Conservation (phyloP, 2,329 filamentous ascomycete species). For the Colletotrichum sp. region DNA sequence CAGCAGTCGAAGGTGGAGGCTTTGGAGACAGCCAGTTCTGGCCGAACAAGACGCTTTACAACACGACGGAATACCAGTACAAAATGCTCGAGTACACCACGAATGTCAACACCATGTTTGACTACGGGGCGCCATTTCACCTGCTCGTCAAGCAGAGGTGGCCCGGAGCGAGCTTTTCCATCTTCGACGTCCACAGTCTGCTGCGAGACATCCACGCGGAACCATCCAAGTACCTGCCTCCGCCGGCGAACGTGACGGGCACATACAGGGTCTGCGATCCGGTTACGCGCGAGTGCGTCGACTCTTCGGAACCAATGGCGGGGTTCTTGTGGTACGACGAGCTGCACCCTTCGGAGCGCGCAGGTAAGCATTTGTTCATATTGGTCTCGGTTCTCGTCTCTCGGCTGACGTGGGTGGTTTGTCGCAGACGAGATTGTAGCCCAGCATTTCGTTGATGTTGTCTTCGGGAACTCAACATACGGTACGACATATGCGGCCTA, state of each 20-base stretch:
- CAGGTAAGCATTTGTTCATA: conserved; percentile 50
- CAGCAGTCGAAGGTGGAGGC: conserved; percentile 48
- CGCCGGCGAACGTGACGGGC: conserved; percentile 66
- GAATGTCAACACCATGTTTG: conserved; percentile 53
- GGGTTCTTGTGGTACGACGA: conserved; percentile 77
- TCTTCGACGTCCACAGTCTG: conserved; percentile 72
- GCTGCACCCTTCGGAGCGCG: conserved; percentile 72
- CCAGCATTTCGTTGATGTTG: conserved; percentile 44
- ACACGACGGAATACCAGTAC: conserved; percentile 49
- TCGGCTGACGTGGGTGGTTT: conserved; percentile 8
- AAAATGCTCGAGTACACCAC: conserved; percentile 54
- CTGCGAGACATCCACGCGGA: conserved; percentile 69
- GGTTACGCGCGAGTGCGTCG: conserved; percentile 36
- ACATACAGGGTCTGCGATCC: conserved; percentile 60
- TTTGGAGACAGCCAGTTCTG: conserved; percentile 48
- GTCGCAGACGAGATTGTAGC: conserved; percentile 41
- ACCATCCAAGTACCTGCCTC: conserved; percentile 65
- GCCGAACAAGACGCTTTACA: conserved; percentile 49
- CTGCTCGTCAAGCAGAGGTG: conserved; percentile 49
- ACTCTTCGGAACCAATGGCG: conserved; percentile 49
- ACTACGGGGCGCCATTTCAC: conserved; percentile 55
- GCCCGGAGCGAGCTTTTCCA: conserved; percentile 64
- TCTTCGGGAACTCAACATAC: conserved; percentile 45
- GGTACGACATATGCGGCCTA: conserved; percentile 32
- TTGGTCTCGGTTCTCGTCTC: not conserved